A percentile compares a stretch with the other conserved stretches of the same genome.
Evolutionary conservation across 2,329 filamentous ascomycete species (phyloP).

Genomic region (Pseudopithomyces maydicus): DNA sequence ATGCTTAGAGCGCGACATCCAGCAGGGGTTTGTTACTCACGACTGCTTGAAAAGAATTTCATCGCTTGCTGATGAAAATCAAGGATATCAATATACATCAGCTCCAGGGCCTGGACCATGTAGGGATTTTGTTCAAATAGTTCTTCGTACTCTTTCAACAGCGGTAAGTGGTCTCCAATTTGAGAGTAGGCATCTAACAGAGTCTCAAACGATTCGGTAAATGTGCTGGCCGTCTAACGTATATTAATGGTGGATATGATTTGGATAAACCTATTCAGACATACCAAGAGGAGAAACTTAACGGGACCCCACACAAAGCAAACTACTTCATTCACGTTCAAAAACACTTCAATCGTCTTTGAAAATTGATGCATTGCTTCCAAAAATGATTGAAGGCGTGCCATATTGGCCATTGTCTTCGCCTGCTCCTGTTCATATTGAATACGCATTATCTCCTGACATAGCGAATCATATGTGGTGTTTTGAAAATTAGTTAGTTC

Average conservation of each 20-base stretch:
- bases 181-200: conserved; percentile 46
- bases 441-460: conserved; percentile 16
- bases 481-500: conserved; percentile 20
- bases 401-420: conserved; percentile 20
- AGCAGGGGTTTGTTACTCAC: conserved; percentile 12
- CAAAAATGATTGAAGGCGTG: conserved; percentile 22
- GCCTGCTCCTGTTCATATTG: conserved; percentile 22
- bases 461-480: conserved; percentile 21
- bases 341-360: conserved; percentile 43
- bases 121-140: conserved; percentile 34
- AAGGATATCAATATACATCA: conserved; percentile 47
- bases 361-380: conserved; percentile 47
- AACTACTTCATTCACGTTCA: conserved; percentile 37
- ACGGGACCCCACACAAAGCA: conserved; percentile 46
- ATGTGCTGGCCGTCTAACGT: conserved; percentile 33
- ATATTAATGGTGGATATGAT: not conserved
- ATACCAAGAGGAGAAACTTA: conserved; percentile 43
- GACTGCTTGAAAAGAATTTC: conserved; percentile 26
- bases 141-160: conserved; percentile 38
- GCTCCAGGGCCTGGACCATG: conserved; percentile 37
- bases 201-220: conserved; percentile 41
- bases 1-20: conserved; percentile 6
- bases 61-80: conserved; percentile 46
- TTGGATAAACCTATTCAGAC: not conserved
- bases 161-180: conserved; percentile 47